phyloP scores from a whole-genome alignment of 2,329 filamentous ascomycete genomes.

The Dactylellina parvicollis region DNA sequence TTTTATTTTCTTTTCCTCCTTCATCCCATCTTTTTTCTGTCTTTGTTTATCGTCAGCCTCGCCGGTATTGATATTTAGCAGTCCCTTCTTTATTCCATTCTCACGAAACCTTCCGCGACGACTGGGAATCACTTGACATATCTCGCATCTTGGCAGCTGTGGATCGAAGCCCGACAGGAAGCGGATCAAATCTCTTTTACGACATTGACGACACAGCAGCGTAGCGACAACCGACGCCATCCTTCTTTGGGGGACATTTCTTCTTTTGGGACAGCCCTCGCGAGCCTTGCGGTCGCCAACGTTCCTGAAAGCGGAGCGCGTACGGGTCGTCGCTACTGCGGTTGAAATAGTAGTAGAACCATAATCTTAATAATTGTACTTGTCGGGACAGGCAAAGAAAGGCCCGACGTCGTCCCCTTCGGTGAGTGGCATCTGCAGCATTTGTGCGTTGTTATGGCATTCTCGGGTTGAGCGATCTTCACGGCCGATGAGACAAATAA shows the following conservation, averaged over 20 bases:
- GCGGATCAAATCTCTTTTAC: constrained; percentile 47
- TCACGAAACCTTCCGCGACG: constrained; percentile 32
- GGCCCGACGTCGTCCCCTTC: background rate
- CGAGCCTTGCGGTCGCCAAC: too few relatives aligned
- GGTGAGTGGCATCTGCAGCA: constrained; percentile 1
- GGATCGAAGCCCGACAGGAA: constrained; percentile 22
- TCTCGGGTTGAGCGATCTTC: constrained; percentile 41
- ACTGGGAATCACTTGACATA: constrained; percentile 20
- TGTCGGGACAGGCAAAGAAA: too few relatives aligned
- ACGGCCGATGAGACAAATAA: constrained; percentile 35
- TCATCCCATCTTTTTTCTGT: constrained; percentile 38
- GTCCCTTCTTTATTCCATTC: background rate
- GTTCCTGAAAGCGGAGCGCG: too few relatives aligned
- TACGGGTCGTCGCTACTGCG: too few relatives aligned
- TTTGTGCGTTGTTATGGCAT: constrained; percentile 31
- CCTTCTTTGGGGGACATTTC: background rate
- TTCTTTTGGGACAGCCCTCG: background rate
- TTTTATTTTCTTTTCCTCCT: constrained; percentile 26
- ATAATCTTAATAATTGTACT: too few relatives aligned
- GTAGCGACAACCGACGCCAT: background rate
- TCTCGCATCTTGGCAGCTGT: constrained; percentile 26
- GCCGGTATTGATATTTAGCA: background rate
- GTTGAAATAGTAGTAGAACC: too few relatives aligned
- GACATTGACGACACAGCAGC: constrained; percentile 21
- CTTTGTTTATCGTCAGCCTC: background rate